Conservation (phyloP, 169 alveolate species). For the Cystoisospora suis region DNA sequence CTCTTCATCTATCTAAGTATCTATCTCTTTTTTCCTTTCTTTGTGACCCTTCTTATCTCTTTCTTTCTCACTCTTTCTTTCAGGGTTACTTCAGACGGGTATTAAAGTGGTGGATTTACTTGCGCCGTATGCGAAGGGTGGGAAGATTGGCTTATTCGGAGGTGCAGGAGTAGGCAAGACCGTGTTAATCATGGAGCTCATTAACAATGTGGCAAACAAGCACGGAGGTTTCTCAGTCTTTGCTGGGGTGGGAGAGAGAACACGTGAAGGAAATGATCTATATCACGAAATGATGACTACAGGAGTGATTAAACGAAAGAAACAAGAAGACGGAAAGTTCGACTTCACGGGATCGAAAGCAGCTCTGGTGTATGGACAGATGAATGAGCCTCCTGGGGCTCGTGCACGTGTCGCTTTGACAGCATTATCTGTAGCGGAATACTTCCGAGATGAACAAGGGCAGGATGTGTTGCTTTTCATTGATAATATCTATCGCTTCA, state of each 20-base stretch:
- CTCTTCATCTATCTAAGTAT: no score
- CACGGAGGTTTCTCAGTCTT: slow-evolving; percentile 99
- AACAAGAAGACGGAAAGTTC: slow-evolving; percentile 73
- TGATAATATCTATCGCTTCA: slow-evolving; percentile 96
- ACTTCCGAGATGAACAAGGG: slow-evolving; percentile 97
- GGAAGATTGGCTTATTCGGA: slow-evolving; percentile 98
- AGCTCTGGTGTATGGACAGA: slow-evolving; percentile 97
- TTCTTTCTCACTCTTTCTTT: no score
- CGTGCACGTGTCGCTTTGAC: slow-evolving; percentile 97
- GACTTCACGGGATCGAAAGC: slow-evolving; percentile 94
- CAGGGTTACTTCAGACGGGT: slow-evolving; percentile 59
- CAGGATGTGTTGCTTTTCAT: slow-evolving; percentile 94
- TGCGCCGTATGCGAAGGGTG: slow-evolving; percentile 98
- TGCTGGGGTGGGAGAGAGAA: slow-evolving; percentile 98
- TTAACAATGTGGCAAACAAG: slow-evolving; percentile 95
- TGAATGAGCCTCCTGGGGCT: slow-evolving; percentile 99
- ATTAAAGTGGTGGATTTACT: slow-evolving; percentile 93
- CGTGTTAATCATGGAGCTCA: slow-evolving; percentile 96
- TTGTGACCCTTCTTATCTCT: no score
- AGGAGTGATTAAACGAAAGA: slow-evolving; percentile 53
- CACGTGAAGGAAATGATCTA: slow-evolving; percentile 98
- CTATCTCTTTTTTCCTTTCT: no score
- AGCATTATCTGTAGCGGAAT: slow-evolving; percentile 97
- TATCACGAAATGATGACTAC: slow-evolving; percentile 94
- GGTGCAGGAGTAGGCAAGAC: slow-evolving; percentile 99